A percentile compares a stretch with the other conserved stretches of the same genome.
These are phyloP conservation scores for Fomitiporia mediterranea DNA, from an alignment of 1,284 basidiomycete species.

Conservation along the genomic window DNA sequence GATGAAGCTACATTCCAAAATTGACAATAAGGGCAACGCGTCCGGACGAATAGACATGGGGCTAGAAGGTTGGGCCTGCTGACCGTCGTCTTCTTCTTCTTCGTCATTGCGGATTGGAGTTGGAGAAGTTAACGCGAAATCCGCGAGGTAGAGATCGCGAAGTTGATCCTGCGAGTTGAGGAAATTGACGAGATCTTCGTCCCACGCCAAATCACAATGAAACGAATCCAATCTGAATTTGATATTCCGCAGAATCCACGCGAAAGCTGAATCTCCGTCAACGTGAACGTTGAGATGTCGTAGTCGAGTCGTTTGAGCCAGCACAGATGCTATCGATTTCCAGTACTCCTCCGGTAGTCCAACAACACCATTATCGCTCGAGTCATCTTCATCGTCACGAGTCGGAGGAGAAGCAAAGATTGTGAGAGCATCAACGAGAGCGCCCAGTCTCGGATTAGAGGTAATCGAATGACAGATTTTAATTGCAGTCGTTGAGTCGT, in stretches of 20 bases:
- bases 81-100: background rate
- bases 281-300: constrained; percentile 51
- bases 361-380: constrained; percentile 17
- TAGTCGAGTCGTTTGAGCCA: constrained; percentile 40
- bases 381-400: constrained; percentile 22
- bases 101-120: background rate
- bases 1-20: constrained; percentile 59
- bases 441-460: constrained; percentile 40
- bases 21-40: constrained; percentile 44
- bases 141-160: constrained; percentile 52
- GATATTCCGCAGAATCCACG: constrained; percentile 49
- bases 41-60: constrained; percentile 28
- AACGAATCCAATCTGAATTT: constrained; percentile 52
- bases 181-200: constrained; percentile 48
- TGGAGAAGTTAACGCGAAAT: constrained; percentile 34
- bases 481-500: constrained; percentile 34
- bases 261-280: constrained; percentile 37
- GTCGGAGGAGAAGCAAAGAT: constrained; percentile 10
- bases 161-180: constrained; percentile 47
- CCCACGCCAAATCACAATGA: constrained; percentile 64
- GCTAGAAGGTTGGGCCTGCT: constrained; percentile 18
- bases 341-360: constrained; percentile 41
- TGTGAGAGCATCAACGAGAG: constrained; percentile 49
- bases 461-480: constrained; percentile 45
- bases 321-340: constrained; percentile 42